phyloP scores from a whole-genome alignment of 129 eudicot genomes.

The Deinandra increscens region DNA sequence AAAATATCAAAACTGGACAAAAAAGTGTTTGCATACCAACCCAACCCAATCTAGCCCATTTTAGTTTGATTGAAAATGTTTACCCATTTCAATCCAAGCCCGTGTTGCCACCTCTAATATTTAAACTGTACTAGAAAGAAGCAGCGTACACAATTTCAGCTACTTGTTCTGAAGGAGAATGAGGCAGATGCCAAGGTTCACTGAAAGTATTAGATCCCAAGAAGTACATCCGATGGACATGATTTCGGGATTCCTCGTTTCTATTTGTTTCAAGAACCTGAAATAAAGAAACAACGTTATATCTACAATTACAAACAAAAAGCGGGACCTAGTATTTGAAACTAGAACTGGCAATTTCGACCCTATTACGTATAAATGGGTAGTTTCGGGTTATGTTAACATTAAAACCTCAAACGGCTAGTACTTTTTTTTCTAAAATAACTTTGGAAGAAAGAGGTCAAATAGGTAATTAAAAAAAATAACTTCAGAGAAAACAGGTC shows the following conservation, averaged over 20 bases:
- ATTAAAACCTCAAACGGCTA: background rate
- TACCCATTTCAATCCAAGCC: background rate
- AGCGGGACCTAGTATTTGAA: background rate
- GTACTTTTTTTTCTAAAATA: background rate
- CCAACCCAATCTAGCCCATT: background rate
- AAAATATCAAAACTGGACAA: background rate
- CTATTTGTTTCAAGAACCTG: slow-evolving; percentile 93
- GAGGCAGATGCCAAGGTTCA: slow-evolving; percentile 96
- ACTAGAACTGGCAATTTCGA: background rate
- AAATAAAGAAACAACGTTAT: slow-evolving; percentile 9
- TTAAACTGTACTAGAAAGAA: slow-evolving; percentile 20
- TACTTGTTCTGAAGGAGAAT: slow-evolving; percentile 98
- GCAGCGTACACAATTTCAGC: slow-evolving; percentile 82
- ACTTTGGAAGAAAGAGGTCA: background rate
- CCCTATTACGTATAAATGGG: background rate
- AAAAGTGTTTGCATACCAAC: slow-evolving; percentile 2
- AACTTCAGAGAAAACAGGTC: background rate
- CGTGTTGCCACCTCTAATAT: background rate
- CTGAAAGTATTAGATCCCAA: slow-evolving; percentile 90
- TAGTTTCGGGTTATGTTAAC: background rate
- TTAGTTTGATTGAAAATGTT: background rate
- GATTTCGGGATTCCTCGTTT: slow-evolving; percentile 84
- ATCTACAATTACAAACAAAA: slow-evolving; percentile 6
- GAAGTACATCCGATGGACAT: slow-evolving; percentile 90
- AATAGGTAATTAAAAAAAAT: background rate